Evolutionary conservation across 768 basidiomycete genomes (phyloP).

Genomic region (Ramaria rubella): DNA sequence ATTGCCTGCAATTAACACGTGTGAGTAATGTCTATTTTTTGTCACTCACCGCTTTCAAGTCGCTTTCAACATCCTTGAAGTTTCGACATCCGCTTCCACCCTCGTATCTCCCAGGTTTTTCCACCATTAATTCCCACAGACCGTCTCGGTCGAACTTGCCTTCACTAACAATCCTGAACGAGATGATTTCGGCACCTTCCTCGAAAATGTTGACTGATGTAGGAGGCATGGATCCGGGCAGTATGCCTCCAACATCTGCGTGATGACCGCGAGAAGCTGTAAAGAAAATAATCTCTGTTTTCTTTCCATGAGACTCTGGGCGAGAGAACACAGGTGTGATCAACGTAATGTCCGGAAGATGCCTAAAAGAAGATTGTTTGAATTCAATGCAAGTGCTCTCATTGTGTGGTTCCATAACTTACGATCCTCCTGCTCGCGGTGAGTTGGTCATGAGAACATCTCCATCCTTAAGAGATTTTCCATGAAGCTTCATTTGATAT

Average conservation of each 20-base stretch:
- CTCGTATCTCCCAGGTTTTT: constrained; percentile 72
- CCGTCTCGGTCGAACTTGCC: constrained; percentile 76
- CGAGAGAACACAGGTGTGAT: constrained; percentile 82
- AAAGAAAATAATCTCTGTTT: constrained; percentile 76
- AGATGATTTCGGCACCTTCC: constrained; percentile 87
- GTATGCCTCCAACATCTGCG: constrained; percentile 88
- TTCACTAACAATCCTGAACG: constrained; percentile 83
- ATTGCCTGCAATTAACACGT: background rate
- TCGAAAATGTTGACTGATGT: constrained; percentile 87
- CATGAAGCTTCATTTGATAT: constrained; percentile 79
- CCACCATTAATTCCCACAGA: constrained; percentile 73
- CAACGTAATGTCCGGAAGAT: constrained; percentile 85
- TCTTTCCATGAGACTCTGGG: constrained; percentile 38
- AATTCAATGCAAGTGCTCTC: background rate
- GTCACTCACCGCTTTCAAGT: constrained; percentile 72
- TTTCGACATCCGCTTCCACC: constrained; percentile 85
- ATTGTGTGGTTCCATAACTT: constrained; percentile 13
- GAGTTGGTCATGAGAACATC: constrained; percentile 94
- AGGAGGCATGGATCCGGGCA: constrained; percentile 94
- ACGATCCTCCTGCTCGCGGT: constrained; percentile 85
- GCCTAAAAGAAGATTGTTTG: constrained; percentile 29
- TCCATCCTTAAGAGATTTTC: constrained; percentile 68
- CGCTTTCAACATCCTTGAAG: constrained; percentile 84
- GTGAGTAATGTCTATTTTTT: background rate
- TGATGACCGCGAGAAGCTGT: constrained; percentile 93